A percentile compares a stretch with the other conserved stretches of the same genome.
phyloP scores from a whole-genome alignment of 768 basidiomycete species.

The Termitomyces eurrhizus region DNA sequence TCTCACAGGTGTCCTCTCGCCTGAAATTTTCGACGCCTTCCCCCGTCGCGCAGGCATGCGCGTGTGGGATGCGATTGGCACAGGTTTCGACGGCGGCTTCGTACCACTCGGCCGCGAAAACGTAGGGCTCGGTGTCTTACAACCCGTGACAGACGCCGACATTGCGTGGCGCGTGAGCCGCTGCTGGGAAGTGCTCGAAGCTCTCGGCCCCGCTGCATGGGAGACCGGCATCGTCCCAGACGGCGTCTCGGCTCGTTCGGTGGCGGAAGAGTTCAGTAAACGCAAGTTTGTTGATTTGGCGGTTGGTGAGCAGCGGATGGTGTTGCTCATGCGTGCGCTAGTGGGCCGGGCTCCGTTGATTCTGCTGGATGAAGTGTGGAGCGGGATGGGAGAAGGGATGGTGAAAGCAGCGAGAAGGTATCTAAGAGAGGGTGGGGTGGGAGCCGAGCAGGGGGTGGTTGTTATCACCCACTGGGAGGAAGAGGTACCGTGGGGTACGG shows the following conservation, averaged over 20 bases:
- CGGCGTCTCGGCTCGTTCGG: background rate
- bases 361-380: conserved; percentile 89
- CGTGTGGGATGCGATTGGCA: conserved; percentile 79
- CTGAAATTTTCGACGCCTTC: conserved; percentile 90
- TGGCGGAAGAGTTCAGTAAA: conserved; percentile 40
- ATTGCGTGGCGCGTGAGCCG: conserved; percentile 34
- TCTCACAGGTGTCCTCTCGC: conserved; percentile 77
- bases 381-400: conserved; percentile 86
- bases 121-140: conserved; percentile 45
- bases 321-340: conserved; percentile 82
- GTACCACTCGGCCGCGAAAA: conserved; percentile 41
- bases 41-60: conserved; percentile 65
- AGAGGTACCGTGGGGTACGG: conserved; percentile 78
- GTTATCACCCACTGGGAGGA: conserved; percentile 90
- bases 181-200: conserved; percentile 53
- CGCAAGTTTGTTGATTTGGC: conserved; percentile 61
- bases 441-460: conserved; percentile 67
- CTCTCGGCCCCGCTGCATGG: conserved; percentile 62
- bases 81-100: conserved; percentile 88
- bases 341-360: conserved; percentile 72
- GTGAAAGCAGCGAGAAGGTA: conserved; percentile 60
- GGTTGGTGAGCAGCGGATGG: conserved; percentile 72
- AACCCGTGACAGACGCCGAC: conserved; percentile 26
- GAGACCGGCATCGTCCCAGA: conserved; percentile 1
- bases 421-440: conserved; percentile 49